A percentile compares a stretch with the other conserved stretches of the same genome.
phyloP scores from a whole-genome alignment of 2,329 filamentous ascomycete species.

The Cladophialophora psammophila region DNA sequence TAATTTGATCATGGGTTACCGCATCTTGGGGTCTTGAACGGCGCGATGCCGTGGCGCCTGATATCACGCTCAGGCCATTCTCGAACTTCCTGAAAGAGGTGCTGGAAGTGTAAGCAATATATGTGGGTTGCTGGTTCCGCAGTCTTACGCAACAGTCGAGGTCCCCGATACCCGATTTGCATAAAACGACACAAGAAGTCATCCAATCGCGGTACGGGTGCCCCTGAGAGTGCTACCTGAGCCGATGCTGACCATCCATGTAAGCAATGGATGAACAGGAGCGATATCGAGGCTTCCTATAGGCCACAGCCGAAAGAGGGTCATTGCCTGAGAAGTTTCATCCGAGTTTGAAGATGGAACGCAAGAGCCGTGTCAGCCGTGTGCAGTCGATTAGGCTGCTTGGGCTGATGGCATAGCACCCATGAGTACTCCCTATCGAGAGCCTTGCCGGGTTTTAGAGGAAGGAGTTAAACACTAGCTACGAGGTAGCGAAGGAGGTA shows the following conservation, averaged over 20 bases:
- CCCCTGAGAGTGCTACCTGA: neutral
- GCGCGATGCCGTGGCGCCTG: neutral
- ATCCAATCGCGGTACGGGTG: neutral
- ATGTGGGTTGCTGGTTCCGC: neutral
- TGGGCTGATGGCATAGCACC: neutral
- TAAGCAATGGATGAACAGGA: neutral
- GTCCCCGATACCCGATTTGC: neutral
- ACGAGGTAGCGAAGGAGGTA: too few species aligned
- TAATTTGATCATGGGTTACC: too few species aligned
- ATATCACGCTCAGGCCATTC: neutral
- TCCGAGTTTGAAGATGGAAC: neutral
- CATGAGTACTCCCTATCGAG: too few species aligned
- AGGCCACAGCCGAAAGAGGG: neutral
- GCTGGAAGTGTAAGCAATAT: neutral
- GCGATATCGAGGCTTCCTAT: neutral
- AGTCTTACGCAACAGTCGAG: too few species aligned
- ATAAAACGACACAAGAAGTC: neutral
- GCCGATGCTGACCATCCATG: neutral
- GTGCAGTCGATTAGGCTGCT: neutral
- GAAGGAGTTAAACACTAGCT: too few species aligned
- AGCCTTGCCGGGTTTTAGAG: too few species aligned
- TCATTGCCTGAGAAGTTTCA: neutral
- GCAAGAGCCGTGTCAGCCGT: neutral
- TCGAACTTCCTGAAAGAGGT: neutral
- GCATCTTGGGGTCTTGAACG: neutral